Evolutionary conservation across 352 stramenopile species (phyloP).

Genomic region (Aphanomyces astaci): DNA sequence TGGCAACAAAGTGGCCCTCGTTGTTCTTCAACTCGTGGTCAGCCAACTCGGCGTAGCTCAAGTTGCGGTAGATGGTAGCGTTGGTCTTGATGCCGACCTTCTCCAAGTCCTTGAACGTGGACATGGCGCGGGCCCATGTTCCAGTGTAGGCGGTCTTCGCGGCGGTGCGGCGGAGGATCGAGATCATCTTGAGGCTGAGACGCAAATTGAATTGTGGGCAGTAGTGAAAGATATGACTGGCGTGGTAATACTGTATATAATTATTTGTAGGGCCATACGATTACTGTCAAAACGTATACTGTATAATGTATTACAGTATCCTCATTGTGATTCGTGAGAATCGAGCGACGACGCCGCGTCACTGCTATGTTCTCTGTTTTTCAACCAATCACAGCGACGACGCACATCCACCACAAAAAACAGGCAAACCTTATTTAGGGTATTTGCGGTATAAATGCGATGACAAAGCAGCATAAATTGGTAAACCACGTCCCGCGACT

Average conservation of each 20-base stretch:
- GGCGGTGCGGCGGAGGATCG: slow-evolving; percentile 9
- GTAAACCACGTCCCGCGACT: background rate
- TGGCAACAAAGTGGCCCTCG: slow-evolving; percentile 85
- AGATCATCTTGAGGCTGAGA: slow-evolving; percentile 15
- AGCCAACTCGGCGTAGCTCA: slow-evolving; percentile 93
- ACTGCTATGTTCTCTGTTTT: background rate
- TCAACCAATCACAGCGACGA: slow-evolving; percentile 1
- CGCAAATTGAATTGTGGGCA: slow-evolving; percentile 14
- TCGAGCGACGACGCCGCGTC: slow-evolving; percentile 9
- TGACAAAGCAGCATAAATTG: background rate
- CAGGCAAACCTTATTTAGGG: background rate
- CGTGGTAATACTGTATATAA: no score
- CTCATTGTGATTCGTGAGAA: background rate
- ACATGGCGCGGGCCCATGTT: slow-evolving; percentile 21
- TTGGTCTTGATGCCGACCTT: slow-evolving; percentile 88
- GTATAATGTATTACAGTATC: background rate
- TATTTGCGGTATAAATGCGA: background rate
- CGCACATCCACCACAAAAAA: slow-evolving; percentile 21
- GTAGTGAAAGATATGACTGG: slow-evolving; percentile 11
- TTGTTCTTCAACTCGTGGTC: slow-evolving; percentile 93
- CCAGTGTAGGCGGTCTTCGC: slow-evolving; percentile 20
- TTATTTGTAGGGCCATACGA: background rate
- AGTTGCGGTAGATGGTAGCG: slow-evolving; percentile 91
- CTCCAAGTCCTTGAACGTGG: slow-evolving; percentile 39
- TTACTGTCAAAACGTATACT: background rate